Evolutionary conservation across 2,329 filamentous ascomycete genomes (phyloP).

Genomic region (Sporothrix brunneoviolacea): DNA sequence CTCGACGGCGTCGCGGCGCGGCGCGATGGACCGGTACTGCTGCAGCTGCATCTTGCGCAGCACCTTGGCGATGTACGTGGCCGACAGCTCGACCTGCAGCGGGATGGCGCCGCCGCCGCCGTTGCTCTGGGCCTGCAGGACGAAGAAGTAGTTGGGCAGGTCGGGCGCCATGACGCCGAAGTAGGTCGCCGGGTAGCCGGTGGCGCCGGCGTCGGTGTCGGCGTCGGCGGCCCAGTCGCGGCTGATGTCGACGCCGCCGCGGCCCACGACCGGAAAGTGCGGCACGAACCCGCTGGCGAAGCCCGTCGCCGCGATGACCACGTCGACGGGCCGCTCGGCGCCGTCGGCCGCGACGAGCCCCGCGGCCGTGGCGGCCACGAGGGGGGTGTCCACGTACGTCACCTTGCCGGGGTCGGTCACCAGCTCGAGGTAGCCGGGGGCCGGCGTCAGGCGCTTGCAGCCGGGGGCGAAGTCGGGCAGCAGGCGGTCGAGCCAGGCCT

Average conservation of each 20-base stretch:
- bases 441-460: conserved; percentile 23
- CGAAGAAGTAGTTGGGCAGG: no score
- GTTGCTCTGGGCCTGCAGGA: conserved; percentile 15
- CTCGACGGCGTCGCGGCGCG: conserved; percentile 13
- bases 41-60: conserved; percentile 18
- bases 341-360: no score
- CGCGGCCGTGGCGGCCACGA: no score
- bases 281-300: no score
- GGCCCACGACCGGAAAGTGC: no score
- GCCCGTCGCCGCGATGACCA: no score
- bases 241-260: no score
- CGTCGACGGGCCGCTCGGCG: conserved; percentile 20
- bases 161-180: no score
- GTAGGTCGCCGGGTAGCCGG: no score
- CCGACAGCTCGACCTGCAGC: conserved; percentile 15
- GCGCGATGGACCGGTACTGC: conserved; percentile 14
- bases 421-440: conserved; percentile 24
- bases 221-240: conserved; percentile 27
- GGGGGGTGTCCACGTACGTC: no score
- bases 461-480: conserved; percentile 20
- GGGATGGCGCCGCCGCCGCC: conserved; percentile 17
- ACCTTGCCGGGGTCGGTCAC: no score
- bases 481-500: conserved; percentile 8
- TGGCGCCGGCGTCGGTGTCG: conserved; percentile 20
- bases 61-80: conserved; percentile 17